Evolutionary conservation across 2,329 filamentous ascomycete species (phyloP), one percentile per base, ranked within the genome.

Genomic region (Diaporthe helianthi): DNA sequence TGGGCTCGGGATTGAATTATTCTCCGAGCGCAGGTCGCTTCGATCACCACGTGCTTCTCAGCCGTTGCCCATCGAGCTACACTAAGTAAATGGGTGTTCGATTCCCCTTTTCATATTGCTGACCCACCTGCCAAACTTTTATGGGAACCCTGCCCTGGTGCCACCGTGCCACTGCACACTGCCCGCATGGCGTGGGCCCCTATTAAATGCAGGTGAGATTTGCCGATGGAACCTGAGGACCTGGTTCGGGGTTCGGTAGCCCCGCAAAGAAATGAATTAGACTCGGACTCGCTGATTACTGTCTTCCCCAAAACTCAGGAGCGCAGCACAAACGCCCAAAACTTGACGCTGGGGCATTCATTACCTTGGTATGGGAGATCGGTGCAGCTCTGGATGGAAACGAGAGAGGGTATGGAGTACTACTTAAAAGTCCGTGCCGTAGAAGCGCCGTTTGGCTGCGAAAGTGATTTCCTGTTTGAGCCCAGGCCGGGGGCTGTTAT

Each of bases 131-230:
- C 41, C 58, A 61, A 61, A 47, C 41, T 47, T 33, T 36, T 63
- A n/a, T 49, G 44, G 19, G 12, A 49, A 17, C 58, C 44, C 44
- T 63, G 29, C 58, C 58, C 58, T 36, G 22, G 44, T 7, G 29
- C n/a, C n/a, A n/a, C n/a, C n/a, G n/a, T n/a, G n/a, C n/a, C n/a
- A n/a, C n/a, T n/a, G n/a, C n/a, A n/a, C n/a, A n/a, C n/a, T n/a
- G n/a, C 4, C n/a, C 13, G 29, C 15, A 36, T 33, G 58, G 58
- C 29, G 44, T 24, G 58, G 44, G 36, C 58, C 58, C 58, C 58
- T 63, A 49, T 63, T 63, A 44, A 49, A 36, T 49, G 58, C 58
- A 63, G 58, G 44, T 63, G 58, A 63, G 58, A 63, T 63, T 63
- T 63, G 58, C 58, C 58, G 44, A 49, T 63, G 58, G 58, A 49